Evolutionary conservation across 371 early-diverging fungal genomes (phyloP), one percentile per base, ranked within the genome.

Genomic region (Mucor plumbeus): DNA sequence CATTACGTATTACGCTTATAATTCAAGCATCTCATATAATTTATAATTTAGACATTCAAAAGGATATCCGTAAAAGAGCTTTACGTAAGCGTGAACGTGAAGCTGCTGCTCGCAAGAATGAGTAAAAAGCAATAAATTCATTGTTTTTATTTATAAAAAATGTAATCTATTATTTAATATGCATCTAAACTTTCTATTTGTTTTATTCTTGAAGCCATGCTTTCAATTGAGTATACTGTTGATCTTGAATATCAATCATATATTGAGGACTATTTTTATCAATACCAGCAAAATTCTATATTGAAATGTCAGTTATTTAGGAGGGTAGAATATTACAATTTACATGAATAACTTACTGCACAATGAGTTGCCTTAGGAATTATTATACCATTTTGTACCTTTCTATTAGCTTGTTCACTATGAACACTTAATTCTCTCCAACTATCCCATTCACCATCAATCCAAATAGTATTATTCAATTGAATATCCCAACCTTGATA

Each of bases 21-120:
- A 26, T 38, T 35, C 17, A 7, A 40, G 2, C 39, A 39, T 9
- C 40, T 21, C 2, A 59, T 13, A 21, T 19, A 26, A 41, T 26
- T 17, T n/a, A 36, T 33, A 33, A 4, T 13, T 2, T 43, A 84
- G 86, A 70, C 50, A 84, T 89, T 48, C 89, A 91, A 69, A 75
- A 64, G 41, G 87, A 87, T 62, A 88, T 92, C 65, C 91, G 93
- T 63, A 88, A 87, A 80, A 88, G 94, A 68, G 94, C 93, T 38
- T 76, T 93, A 47, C 77, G 82, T 40, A 91, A 91, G 75, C 83
- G 84, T 36, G 88, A 86, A 56, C 84, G 88, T 57, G 88, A 88
- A 69, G 86, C 86, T 40, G 85, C 80, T 56, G 85, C 86, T 58
- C 62, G 68, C 7, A 67, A 67, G 36, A 56, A 35, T 15, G 67